These are phyloP conservation scores for Triangularia verruculosa DNA, from an alignment of 2,329 filamentous ascomycete species.

Conservation along the genomic window DNA sequence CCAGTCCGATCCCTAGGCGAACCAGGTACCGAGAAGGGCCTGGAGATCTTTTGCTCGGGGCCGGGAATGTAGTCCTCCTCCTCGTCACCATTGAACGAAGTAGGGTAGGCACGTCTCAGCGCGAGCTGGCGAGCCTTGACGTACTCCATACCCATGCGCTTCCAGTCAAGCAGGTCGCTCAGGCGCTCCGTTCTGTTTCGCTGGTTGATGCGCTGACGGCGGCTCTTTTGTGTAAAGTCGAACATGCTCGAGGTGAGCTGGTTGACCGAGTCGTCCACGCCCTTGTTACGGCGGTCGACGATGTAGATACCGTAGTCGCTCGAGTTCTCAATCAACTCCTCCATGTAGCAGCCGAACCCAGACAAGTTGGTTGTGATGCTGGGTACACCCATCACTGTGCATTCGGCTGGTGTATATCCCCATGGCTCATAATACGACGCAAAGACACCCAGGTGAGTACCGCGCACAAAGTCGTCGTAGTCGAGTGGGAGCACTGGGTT, in stretches of 20 bases:
- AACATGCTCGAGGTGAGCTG: conserved; percentile 91
- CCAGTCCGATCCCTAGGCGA: conserved; percentile 86
- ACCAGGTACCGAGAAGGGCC: conserved; percentile 89
- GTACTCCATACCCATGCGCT: conserved; percentile 99
- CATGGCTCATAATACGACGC: conserved; percentile 98
- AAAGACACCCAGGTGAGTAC: conserved; percentile 93
- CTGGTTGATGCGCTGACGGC: conserved; percentile 97
- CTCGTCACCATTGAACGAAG: conserved; percentile 75
- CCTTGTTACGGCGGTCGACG: conserved; percentile 91
- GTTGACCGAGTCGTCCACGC: conserved; percentile 95
- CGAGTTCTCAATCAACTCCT: conserved; percentile 96
- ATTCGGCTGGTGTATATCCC: conserved; percentile 98
- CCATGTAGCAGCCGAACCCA: conserved; percentile 99
- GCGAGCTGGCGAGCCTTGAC: conserved; percentile 95
- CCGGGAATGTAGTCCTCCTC: conserved; percentile 89
- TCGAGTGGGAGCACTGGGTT: conserved; percentile 94
- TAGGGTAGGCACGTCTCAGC: conserved; percentile 84
- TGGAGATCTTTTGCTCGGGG: conserved; percentile 90
- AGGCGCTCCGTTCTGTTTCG: conserved; percentile 93
- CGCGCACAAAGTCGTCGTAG: conserved; percentile 97
- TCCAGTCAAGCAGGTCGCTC: conserved; percentile 96
- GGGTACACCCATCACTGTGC: conserved; percentile 97
- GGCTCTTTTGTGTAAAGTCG: conserved; percentile 89
- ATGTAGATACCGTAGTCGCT: conserved; percentile 99
- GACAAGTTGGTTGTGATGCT: conserved; percentile 98